A percentile compares a stretch with the other conserved stretches of the same genome.
Evolutionary conservation across 2,329 filamentous ascomycete genomes (phyloP).

Genomic region (Colletotrichum destructivum): DNA sequence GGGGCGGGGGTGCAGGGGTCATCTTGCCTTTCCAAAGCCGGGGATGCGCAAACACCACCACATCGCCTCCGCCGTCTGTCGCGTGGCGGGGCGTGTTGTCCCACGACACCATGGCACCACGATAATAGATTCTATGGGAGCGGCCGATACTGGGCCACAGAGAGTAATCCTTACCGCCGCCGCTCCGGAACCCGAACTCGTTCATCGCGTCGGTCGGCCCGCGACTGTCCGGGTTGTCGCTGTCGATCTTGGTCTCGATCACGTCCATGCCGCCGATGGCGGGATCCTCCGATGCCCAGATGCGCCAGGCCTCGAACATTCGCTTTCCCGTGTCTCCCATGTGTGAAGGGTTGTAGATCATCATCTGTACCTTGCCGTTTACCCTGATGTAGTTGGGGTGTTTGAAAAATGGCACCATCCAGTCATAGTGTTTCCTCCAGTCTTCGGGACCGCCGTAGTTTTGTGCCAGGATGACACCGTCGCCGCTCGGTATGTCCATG

Average conservation of each 20-base stretch:
- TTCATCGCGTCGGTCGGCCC: background rate
- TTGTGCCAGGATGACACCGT: background rate
- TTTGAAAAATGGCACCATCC: conserved; percentile 20
- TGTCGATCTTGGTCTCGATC: background rate
- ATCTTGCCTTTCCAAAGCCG: background rate
- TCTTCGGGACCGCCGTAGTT: background rate
- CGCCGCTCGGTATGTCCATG: background rate
- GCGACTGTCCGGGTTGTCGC: background rate
- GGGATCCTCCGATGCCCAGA: background rate
- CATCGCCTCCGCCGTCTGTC: too few relatives aligned
- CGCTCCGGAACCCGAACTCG: background rate
- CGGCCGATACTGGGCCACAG: background rate
- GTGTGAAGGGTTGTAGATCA: conserved; percentile 33
- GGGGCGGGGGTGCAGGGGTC: too few relatives aligned
- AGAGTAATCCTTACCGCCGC: background rate
- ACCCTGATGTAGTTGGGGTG: conserved; percentile 37
- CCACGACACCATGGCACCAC: background rate
- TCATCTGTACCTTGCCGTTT: conserved; percentile 34
- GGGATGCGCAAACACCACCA: background rate
- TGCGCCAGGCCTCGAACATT: background rate
- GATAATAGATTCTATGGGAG: background rate
- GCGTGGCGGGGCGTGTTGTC: background rate
- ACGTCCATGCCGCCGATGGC: background rate
- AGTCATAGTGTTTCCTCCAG: background rate
- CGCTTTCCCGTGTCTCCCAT: conserved; percentile 25